phyloP scores from a whole-genome alignment of 192 early-diverging fungal genomes.

The Coemansia sp. region DNA sequence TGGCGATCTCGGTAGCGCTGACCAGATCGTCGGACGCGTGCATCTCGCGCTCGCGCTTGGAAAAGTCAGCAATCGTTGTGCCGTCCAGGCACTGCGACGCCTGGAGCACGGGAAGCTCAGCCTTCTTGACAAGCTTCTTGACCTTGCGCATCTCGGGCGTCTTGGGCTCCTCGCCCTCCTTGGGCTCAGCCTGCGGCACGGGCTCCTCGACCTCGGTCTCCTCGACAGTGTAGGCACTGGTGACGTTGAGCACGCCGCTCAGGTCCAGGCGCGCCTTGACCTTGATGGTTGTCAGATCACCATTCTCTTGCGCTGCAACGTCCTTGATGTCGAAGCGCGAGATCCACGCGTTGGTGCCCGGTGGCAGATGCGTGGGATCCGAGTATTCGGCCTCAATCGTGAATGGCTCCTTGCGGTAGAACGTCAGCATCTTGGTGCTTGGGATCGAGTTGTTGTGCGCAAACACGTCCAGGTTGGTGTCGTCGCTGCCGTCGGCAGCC shows the following conservation, averaged over 20 bases:
- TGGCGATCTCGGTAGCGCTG: conserved; percentile 87
- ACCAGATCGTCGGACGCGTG: conserved; percentile 80
- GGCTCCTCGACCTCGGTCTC: conserved; percentile 84
- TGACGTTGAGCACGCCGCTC: conserved; percentile 78
- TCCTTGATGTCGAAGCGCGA: conserved; percentile 84
- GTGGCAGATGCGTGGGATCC: conserved; percentile 68
- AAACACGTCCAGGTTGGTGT: conserved; percentile 86
- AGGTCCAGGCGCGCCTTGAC: conserved; percentile 89
- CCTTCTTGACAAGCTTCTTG: conserved; percentile 90
- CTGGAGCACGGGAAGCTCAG: conserved; percentile 72
- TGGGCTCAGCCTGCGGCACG: conserved; percentile 57
- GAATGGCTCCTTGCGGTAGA: conserved; percentile 84
- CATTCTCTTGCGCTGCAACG: conserved; percentile 63
- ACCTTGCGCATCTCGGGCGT: conserved; percentile 71
- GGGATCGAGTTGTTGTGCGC: conserved; percentile 82
- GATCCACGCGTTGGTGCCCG: conserved; percentile 75
- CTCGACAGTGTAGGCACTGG: conserved; percentile 85
- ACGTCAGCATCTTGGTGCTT: conserved; percentile 87
- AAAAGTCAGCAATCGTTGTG: conserved; percentile 62
- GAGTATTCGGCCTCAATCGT: conserved; percentile 80
- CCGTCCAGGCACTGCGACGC: conserved; percentile 62
- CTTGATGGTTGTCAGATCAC: conserved; percentile 79
- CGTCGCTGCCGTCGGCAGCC: conserved; percentile 58
- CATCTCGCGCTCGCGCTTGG: conserved; percentile 87
- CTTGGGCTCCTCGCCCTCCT: conserved; percentile 62